A percentile compares a stretch with the other conserved stretches of the same genome.
phyloP scores from a whole-genome alignment of 192 early-diverging fungal species.

The Coemansia sp. region DNA sequence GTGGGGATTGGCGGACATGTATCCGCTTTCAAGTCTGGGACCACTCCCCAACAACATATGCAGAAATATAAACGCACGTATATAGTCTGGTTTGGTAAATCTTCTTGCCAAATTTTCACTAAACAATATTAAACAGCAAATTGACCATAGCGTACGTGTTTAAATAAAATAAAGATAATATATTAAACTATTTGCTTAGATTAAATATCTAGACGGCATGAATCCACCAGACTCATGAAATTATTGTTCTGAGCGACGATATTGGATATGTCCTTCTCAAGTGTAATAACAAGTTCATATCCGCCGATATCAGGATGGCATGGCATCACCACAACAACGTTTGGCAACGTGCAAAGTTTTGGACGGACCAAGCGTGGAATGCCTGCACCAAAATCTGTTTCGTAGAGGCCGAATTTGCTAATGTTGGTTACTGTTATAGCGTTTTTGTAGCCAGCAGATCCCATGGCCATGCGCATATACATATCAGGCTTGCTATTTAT shows the following conservation, averaged over 20 bases:
- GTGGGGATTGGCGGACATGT: too few species aligned
- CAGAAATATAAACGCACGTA: too few species aligned
- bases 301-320: neutral
- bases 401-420: neutral
- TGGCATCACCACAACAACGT: neutral
- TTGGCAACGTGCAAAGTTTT: neutral
- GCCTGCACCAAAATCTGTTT: neutral
- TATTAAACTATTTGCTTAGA: neutral
- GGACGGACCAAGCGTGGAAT: constrained; percentile 1
- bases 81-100: too few species aligned
- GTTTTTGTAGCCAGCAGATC: neutral
- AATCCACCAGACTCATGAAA: neutral
- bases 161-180: too few species aligned
- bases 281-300: neutral
- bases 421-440: neutral
- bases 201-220: neutral
- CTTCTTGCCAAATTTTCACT: too few species aligned
- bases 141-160: too few species aligned
- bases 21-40: too few species aligned
- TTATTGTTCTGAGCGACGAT: neutral
- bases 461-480: neutral
- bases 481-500: neutral
- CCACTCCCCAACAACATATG: too few species aligned
- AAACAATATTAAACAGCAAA: too few species aligned
- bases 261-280: neutral